These are phyloP conservation scores for Phoma sp. DNA, from an alignment of 2,329 filamentous ascomycete species.

Conservation along the genomic window DNA sequence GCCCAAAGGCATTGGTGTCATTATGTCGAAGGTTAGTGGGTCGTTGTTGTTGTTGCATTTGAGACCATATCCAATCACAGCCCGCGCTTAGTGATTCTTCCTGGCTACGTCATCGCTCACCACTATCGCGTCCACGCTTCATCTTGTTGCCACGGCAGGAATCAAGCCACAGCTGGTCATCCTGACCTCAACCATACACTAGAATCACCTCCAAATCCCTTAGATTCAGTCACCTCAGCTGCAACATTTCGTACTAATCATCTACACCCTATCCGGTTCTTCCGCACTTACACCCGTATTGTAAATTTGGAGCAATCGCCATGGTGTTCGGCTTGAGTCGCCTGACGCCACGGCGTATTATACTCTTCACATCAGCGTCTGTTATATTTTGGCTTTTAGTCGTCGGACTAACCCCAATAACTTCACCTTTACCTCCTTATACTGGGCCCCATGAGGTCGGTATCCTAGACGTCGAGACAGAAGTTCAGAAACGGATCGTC, in stretches of 20 bases:
- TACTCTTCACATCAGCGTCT: conserved; percentile 36
- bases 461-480: conserved; percentile 52
- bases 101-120: conserved; percentile 25
- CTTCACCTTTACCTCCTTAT: conserved; percentile 50
- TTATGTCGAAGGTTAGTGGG: too few relatives aligned
- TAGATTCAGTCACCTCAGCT: not conserved
- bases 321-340: conserved; percentile 33
- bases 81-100: conserved; percentile 1
- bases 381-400: conserved; percentile 45
- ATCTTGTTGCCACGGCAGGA: conserved; percentile 3
- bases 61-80: conserved; percentile 1
- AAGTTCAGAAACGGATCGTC: conserved; percentile 43
- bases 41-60: too few relatives aligned
- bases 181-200: not conserved
- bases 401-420: conserved; percentile 51
- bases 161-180: conserved; percentile 19
- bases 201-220: not conserved
- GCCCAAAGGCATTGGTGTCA: too few relatives aligned
- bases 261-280: not conserved
- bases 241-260: not conserved
- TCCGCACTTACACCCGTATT: not conserved
- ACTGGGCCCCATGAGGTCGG: conserved; percentile 53
- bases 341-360: conserved; percentile 31
- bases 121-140: not conserved
- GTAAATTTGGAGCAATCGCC: not conserved